phyloP scores from a whole-genome alignment of 768 basidiomycete genomes.

The Scleroderma citrinum region DNA sequence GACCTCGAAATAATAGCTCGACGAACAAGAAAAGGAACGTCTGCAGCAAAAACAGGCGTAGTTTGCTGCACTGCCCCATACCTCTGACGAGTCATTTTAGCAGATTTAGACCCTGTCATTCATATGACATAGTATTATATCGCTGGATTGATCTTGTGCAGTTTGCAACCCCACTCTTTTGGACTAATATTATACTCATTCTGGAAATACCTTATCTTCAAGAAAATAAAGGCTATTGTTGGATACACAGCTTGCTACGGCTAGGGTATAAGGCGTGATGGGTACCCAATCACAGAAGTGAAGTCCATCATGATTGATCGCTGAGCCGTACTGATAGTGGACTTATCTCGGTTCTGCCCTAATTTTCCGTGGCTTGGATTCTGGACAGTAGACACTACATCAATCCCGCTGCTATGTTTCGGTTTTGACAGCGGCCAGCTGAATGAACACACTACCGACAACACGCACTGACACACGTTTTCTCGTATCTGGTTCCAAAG shows the following conservation, averaged over 20 bases:
- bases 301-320: background rate
- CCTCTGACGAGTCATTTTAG: background rate
- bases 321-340: background rate
- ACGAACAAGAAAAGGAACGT: constrained; percentile 22
- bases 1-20: constrained; percentile 11
- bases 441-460: no score
- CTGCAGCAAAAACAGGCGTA: constrained; percentile 12
- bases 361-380: no score
- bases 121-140: background rate
- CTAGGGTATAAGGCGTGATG: background rate
- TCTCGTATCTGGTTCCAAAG: no score
- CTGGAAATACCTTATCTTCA: background rate
- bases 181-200: background rate
- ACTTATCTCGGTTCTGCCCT: background rate
- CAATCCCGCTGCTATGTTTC: no score
- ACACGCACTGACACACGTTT: no score
- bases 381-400: no score
- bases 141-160: background rate
- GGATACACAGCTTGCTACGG: no score
- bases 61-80: background rate
- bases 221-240: background rate
- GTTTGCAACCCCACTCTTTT: background rate
- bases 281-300: background rate
- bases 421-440: no score
- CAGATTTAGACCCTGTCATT: background rate